phyloP scores from a whole-genome alignment of 441 rosid genomes.

The Mallotus japonicus region DNA sequence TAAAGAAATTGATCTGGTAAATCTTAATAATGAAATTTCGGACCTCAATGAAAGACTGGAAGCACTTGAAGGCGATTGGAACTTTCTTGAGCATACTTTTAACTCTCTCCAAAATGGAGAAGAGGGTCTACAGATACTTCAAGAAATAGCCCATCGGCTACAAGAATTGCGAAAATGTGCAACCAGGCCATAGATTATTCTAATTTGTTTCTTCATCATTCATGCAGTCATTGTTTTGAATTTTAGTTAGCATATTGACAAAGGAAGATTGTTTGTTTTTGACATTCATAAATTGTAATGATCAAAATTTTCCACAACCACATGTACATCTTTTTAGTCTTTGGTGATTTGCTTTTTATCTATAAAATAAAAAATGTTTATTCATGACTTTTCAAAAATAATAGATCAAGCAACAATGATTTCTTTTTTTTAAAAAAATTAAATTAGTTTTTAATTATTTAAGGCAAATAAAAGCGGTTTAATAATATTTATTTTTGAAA shows the following conservation, averaged over 20 bases:
- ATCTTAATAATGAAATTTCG: constrained; percentile 42
- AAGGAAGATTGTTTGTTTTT: not conserved
- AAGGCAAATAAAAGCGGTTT: no score
- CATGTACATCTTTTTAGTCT: no score
- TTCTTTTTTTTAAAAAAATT: no score
- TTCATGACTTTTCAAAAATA: no score
- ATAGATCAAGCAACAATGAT: no score
- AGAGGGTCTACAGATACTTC: constrained; percentile 40
- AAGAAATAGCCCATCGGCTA: constrained; percentile 48
- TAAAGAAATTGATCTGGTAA: constrained; percentile 26
- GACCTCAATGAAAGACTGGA: constrained; percentile 50
- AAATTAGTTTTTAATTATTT: no score
- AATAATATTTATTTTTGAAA: no score
- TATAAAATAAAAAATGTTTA: no score
- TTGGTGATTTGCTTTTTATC: no score
- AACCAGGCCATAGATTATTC: constrained; percentile 25
- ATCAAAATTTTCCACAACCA: no score
- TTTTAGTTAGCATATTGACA: constrained; percentile 13
- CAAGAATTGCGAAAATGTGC: constrained; percentile 38
- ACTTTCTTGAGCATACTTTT: constrained; percentile 39
- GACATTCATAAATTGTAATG: not conserved
- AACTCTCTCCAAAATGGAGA: constrained; percentile 44
- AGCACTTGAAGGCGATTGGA: constrained; percentile 47
- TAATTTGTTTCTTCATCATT: constrained; percentile 24
- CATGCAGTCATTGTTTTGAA: not conserved